Evolutionary conservation across 108 stramenopile species (phyloP).

Genomic region (Pseudonitzschia multiseries): DNA sequence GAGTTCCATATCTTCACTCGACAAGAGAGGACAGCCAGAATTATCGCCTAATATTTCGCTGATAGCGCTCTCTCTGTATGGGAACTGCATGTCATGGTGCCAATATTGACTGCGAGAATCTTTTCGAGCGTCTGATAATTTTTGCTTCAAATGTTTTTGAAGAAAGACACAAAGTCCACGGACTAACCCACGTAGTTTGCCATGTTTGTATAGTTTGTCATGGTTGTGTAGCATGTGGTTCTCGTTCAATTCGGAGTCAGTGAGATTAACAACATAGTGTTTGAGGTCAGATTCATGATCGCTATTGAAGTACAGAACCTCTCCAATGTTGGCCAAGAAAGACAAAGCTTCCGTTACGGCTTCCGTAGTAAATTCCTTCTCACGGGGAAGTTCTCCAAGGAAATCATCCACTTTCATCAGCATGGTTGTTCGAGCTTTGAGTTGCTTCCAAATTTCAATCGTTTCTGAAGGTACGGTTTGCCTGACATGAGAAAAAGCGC

Average conservation of each 20-base stretch:
- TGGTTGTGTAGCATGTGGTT: no score
- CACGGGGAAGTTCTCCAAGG: constrained; percentile 30
- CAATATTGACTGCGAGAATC: constrained; percentile 50
- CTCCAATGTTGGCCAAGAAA: constrained; percentile 49
- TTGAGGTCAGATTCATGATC: constrained; percentile 42
- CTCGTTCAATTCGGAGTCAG: no score
- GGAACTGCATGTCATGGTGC: constrained; percentile 42
- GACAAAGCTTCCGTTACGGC: constrained; percentile 39
- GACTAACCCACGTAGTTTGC: constrained; percentile 41
- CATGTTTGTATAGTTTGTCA: no score
- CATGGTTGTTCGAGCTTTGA: constrained; percentile 22
- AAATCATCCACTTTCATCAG: constrained; percentile 49
- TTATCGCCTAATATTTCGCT: constrained; percentile 32
- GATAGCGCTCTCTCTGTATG: constrained; percentile 34
- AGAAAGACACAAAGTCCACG: constrained; percentile 75
- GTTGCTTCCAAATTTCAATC: constrained; percentile 13
- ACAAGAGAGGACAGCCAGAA: constrained; percentile 51
- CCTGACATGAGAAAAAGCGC: constrained; percentile 42
- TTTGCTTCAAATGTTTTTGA: constrained; percentile 49
- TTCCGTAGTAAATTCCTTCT: constrained; percentile 18
- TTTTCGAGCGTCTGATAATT: constrained; percentile 40
- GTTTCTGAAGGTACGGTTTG: constrained; percentile 37
- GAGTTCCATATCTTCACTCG: constrained; percentile 49
- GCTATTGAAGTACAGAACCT: constrained; percentile 55
- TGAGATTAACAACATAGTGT: constrained; percentile 46